Evolutionary conservation across 2,329 filamentous ascomycete species (phyloP).

Genomic region (Penicillium expansum): DNA sequence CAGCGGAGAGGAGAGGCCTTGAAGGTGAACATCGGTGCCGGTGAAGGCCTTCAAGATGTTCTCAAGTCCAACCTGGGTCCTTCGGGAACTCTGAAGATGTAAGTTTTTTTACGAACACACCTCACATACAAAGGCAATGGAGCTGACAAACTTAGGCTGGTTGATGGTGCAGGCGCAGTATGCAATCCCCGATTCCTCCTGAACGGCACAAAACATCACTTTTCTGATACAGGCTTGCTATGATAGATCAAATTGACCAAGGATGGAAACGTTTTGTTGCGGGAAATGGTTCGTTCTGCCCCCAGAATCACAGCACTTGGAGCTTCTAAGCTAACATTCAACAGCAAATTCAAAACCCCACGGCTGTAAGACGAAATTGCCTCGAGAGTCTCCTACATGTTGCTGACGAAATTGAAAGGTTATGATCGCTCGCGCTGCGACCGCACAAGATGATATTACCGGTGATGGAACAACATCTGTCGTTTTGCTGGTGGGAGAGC

Average conservation of each 20-base stretch:
- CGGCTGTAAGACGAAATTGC: conserved; percentile 62
- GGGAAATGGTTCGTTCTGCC: conserved; percentile 56
- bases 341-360: conserved; percentile 94
- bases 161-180: conserved; percentile 61
- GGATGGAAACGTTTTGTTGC: conserved; percentile 83
- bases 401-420: conserved; percentile 44
- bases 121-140: conserved; percentile 3
- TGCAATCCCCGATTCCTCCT: conserved; percentile 24
- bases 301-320: background rate
- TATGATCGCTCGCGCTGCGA: conserved; percentile 77
- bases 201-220: conserved; percentile 1
- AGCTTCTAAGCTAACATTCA: conserved; percentile 31
- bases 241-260: conserved; percentile 95
- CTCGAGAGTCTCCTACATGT: conserved; percentile 1
- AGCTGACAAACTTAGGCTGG: conserved; percentile 50
- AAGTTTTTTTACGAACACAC: conserved; percentile 23
- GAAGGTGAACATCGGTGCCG: conserved; percentile 92
- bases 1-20: conserved; percentile 96
- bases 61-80: conserved; percentile 95
- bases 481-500: conserved; percentile 89
- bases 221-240: conserved; percentile 22
- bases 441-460: conserved; percentile 96
- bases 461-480: conserved; percentile 97
- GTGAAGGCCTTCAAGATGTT: conserved; percentile 90
- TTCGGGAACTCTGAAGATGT: conserved; percentile 95